Evolutionary conservation across 768 basidiomycete genomes (phyloP).

Genomic region (Brasilioporus rufonigricans): DNA sequence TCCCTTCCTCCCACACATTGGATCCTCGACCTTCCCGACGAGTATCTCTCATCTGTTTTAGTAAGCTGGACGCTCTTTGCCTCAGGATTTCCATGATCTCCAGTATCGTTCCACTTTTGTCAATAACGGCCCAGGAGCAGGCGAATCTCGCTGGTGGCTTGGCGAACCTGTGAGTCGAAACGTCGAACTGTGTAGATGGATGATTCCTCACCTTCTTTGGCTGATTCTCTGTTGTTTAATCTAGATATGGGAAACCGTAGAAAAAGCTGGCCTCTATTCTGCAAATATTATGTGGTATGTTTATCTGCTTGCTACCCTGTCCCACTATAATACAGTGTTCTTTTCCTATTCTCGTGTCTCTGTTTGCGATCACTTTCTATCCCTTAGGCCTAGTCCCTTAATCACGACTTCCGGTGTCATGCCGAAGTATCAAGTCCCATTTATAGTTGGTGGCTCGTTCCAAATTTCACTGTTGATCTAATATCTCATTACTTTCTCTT

Average conservation of each 20-base stretch:
- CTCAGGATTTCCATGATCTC: constrained; percentile 87
- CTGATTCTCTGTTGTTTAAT: background rate
- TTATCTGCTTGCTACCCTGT: background rate
- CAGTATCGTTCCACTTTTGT: constrained; percentile 54
- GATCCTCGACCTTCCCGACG: background rate
- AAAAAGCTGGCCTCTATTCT: constrained; percentile 65
- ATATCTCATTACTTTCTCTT: background rate
- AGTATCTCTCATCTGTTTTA: no score
- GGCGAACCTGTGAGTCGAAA: constrained; percentile 75
- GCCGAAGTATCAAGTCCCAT: constrained; percentile 14
- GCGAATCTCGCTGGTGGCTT: constrained; percentile 75
- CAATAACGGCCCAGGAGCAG: constrained; percentile 55
- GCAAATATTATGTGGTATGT: constrained; percentile 86
- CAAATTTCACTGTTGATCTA: background rate
- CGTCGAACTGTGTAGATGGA: no score
- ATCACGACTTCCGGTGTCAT: constrained; percentile 9
- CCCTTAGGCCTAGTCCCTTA: constrained; percentile 14
- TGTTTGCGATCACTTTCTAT: background rate
- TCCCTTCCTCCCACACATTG: background rate
- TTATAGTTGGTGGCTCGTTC: constrained; percentile 10
- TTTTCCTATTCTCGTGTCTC: no score
- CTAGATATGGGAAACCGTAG: constrained; percentile 88
- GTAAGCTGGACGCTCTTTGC: background rate
- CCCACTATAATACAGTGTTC: background rate
- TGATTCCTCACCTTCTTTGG: no score